These are phyloP conservation scores for Candolleomyces efflorescens DNA, from an alignment of 768 basidiomycete species.

Conservation along the genomic window DNA sequence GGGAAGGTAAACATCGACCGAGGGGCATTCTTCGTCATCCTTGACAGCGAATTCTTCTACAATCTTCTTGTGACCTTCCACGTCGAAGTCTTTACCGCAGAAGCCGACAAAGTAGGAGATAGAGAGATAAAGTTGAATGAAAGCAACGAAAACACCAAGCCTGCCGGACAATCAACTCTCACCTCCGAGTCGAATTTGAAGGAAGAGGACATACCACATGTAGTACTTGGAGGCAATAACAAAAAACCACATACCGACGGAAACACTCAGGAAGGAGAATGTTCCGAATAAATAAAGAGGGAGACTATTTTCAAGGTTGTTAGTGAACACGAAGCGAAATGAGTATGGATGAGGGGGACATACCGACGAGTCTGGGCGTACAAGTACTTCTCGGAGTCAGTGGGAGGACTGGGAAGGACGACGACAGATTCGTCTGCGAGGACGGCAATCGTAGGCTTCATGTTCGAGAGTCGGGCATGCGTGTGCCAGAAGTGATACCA, in stretches of 20 bases:
- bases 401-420: conserved; percentile 21
- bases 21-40: conserved; percentile 15
- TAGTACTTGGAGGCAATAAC: conserved; percentile 19
- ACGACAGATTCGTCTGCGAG: conserved; percentile 16
- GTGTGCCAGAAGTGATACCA: conserved; percentile 3
- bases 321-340: neutral
- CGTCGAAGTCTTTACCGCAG: conserved; percentile 21
- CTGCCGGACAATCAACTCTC: conserved; percentile 8
- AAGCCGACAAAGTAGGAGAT: conserved; percentile 22
- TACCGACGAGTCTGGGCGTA: conserved; percentile 20
- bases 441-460: conserved; percentile 10
- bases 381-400: conserved; percentile 17
- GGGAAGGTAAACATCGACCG: conserved; percentile 25
- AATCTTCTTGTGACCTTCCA: conserved; percentile 16
- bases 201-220: conserved; percentile 17
- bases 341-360: neutral
- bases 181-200: neutral
- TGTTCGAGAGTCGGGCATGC: neutral
- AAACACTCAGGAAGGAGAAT: conserved; percentile 22
- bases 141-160: conserved; percentile 19
- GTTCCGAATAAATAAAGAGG: conserved; percentile 22
- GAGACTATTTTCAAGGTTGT: conserved; percentile 7
- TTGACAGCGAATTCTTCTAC: conserved; percentile 15
- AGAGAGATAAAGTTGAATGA: conserved; percentile 21
- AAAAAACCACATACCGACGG: conserved; percentile 25